Evolutionary conservation across 2,329 filamentous ascomycete genomes (phyloP), one percentile per base, ranked within the genome.

Genomic region (Aphanocladium album): DNA sequence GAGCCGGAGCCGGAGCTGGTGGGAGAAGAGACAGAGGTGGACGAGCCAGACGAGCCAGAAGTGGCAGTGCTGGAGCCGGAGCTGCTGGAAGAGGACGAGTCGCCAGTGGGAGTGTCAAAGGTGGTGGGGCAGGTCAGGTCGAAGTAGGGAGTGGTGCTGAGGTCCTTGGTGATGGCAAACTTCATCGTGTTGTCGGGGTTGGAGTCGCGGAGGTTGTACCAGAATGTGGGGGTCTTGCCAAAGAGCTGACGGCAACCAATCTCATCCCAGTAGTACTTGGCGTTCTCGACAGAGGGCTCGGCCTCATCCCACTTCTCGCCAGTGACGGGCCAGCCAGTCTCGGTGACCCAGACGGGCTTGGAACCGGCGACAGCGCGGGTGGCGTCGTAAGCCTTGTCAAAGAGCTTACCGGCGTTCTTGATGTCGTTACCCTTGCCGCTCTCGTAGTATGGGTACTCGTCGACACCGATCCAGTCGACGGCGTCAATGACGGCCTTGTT

Each of bases 391-490:
- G 80, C 80, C 60, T 67, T 69, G 71, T 80, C 76, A 75, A 88
- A 89, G 57, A 86, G 79, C 59, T 74, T 70, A 63, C 74, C 77
- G 8, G 80, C 77, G 68, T 84, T 80, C 60, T 81, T 77, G 67
- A 88, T 86, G 67, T 67, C 63, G 74, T 85, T 85, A 70, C 74
- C 73, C 72, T 82, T 78, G 68, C 72, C 78, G 68, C 75, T 79
- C 75, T 89, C 81, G 75, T 84, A 89, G 78, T 86, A 88, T 33
- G 86, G 85, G 71, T 87, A 88, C 68, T 84, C 84, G 65, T 89
- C 84, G 43, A 86, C 80, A 53, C 86, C 85, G 61, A 89, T 70
- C 72, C 83, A 89, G 76, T 89, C 87, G 63, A 83, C 78, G 59
- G 83, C 85, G 62, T 82, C 77, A 64, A 88, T 79, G 62, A 89